Percentiles rank a stretch among this genome's conserved stretches.
phyloP scores from a whole-genome alignment of 805 yeast genomes.

The Saturnispora halmiae region DNA sequence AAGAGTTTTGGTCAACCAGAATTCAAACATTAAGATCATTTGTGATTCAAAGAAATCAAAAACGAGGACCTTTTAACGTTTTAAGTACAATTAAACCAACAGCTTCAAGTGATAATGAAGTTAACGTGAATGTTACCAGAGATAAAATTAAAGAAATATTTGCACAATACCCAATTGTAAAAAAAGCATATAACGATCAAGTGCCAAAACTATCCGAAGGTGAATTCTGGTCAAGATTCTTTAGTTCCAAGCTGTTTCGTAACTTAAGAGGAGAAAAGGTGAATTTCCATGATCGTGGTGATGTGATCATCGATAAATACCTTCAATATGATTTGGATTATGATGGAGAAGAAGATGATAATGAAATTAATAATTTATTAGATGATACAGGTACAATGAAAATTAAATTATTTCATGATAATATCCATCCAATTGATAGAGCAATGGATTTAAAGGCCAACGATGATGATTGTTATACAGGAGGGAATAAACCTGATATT shows the following conservation, averaged over 20 bases:
- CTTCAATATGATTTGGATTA: conserved; percentile 58
- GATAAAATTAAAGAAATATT: conserved; percentile 86
- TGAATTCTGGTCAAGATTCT: conserved; percentile 94
- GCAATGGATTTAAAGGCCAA: conserved; percentile 77
- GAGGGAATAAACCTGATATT: conserved; percentile 78
- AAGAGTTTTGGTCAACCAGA: conserved; percentile 81
- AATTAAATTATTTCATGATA: conserved; percentile 30
- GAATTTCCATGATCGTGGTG: conserved; percentile 69
- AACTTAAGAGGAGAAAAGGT: conserved; percentile 83
- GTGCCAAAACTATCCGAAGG: conserved; percentile 87
- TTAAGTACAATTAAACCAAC: conserved; percentile 89
- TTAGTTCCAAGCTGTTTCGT: conserved; percentile 80
- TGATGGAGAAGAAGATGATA: conserved; percentile 33
- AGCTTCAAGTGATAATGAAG: conserved; percentile 86
- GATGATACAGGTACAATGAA: conserved; percentile 23
- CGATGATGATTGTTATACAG: conserved; percentile 62
- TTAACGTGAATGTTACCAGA: conserved; percentile 83
- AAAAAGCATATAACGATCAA: conserved; percentile 78
- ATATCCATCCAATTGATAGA: conserved; percentile 46
- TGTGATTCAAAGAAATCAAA: conserved; percentile 78
- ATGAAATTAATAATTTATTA: conserved; percentile 23
- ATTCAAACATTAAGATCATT: conserved; percentile 72
- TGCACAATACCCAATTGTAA: conserved; percentile 85
- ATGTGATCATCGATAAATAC: conserved; percentile 76
- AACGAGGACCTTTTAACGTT: conserved; percentile 89